phyloP scores from a whole-genome alignment of 2,329 filamentous ascomycete genomes.

The Aspergillus quadrilineatus region DNA sequence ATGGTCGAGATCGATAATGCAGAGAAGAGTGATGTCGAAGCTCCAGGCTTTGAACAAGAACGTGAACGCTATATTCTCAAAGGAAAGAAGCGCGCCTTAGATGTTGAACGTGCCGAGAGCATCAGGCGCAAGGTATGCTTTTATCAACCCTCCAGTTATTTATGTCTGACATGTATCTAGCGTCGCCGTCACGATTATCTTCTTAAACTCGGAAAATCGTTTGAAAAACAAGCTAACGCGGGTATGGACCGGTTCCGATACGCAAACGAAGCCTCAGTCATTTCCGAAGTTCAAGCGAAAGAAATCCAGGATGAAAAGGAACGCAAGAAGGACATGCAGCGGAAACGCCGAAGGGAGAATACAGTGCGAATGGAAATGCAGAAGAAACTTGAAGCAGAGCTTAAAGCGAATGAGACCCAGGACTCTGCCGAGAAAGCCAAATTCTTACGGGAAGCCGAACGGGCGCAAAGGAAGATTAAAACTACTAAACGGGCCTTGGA shows the following conservation, averaged over 20 bases:
- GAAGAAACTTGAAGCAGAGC: constrained; percentile 77
- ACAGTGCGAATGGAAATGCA: constrained; percentile 83
- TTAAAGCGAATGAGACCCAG: constrained; percentile 72
- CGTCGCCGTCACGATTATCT: constrained; percentile 58
- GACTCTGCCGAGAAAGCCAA: constrained; percentile 81
- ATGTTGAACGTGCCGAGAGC: constrained; percentile 63
- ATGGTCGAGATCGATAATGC: constrained; percentile 60
- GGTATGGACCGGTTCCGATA: constrained; percentile 76
- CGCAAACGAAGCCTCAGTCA: constrained; percentile 74
- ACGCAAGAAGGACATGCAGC: constrained; percentile 99
- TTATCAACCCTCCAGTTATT: neutral
- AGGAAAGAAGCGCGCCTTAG: constrained; percentile 65
- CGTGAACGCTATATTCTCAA: constrained; percentile 55
- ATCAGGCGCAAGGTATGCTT: constrained; percentile 62
- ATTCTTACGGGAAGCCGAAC: constrained; percentile 80
- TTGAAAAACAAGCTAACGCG: constrained; percentile 66
- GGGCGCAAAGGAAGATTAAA: constrained; percentile 87
- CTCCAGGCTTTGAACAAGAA: constrained; percentile 51
- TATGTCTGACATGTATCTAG: constrained; percentile 43
- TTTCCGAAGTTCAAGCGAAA: constrained; percentile 82
- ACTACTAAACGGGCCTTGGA: constrained; percentile 85
- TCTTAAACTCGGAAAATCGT: constrained; percentile 57
- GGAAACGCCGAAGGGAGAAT: constrained; percentile 92
- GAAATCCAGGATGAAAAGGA: constrained; percentile 95
- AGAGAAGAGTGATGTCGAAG: constrained; percentile 59